A percentile compares a stretch with the other conserved stretches of the same genome.
These are phyloP conservation scores for Metahyphopichia silvanorum DNA, from an alignment of 805 yeast species.

Conservation along the genomic window DNA sequence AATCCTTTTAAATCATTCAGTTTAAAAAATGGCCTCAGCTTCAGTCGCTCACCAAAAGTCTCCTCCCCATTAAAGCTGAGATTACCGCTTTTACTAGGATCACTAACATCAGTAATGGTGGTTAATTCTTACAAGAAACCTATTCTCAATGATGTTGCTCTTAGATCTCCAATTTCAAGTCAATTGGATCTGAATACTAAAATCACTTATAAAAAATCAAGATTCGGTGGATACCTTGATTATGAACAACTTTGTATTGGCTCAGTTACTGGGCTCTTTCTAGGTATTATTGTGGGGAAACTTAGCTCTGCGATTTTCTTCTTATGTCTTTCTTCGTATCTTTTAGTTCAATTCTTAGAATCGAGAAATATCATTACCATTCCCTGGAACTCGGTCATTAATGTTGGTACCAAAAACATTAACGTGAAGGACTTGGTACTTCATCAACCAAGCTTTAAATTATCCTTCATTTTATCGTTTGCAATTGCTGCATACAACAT, in stretches of 20 bases:
- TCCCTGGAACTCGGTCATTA: slow-evolving; percentile 38
- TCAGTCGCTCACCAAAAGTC: too few species aligned
- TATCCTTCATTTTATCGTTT: slow-evolving; percentile 52
- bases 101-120: too few species aligned
- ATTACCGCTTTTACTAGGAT: too few species aligned
- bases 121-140: too few species aligned
- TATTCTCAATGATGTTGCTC: too few species aligned
- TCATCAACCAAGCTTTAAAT: slow-evolving; percentile 59
- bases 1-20: too few species aligned
- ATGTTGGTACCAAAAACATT: slow-evolving; percentile 30
- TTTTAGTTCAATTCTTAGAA: slow-evolving; percentile 51
- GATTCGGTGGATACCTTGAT: slow-evolving; percentile 46
- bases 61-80: too few species aligned
- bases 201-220: too few species aligned
- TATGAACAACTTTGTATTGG: slow-evolving; percentile 65
- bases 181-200: too few species aligned
- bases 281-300: slow-evolving; percentile 62
- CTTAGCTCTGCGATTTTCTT: slow-evolving; percentile 52
- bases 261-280: slow-evolving; percentile 55
- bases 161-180: too few species aligned
- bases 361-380: slow-evolving; percentile 50
- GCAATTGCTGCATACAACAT: slow-evolving; percentile 58
- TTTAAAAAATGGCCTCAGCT: too few species aligned
- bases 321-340: slow-evolving; percentile 43
- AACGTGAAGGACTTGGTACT: slow-evolving; percentile 51